These are phyloP conservation scores for Iberis pinnata DNA, from an alignment of 345 rosid genomes.

Conservation along the genomic window DNA sequence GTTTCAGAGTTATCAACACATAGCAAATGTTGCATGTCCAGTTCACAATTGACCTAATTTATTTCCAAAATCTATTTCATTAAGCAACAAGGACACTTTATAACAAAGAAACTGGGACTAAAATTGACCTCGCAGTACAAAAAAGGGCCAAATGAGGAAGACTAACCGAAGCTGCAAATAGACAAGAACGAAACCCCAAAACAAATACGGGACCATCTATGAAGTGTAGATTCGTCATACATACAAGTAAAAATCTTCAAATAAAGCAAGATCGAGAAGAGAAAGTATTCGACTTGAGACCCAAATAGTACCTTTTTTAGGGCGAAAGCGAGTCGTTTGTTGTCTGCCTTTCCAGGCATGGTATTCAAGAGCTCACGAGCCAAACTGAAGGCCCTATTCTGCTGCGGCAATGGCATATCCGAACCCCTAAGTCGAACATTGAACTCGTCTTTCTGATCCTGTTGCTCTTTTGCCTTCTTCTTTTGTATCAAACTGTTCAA, in stretches of 20 bases:
- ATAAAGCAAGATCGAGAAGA: slow-evolving; percentile 12
- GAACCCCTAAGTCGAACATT: slow-evolving; percentile 76
- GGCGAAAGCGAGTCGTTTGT: slow-evolving; percentile 83
- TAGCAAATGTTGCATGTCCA: not conserved
- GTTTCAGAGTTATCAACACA: too few relatives aligned
- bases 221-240: slow-evolving; percentile 6
- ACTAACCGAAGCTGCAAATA: not conserved
- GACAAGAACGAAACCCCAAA: slow-evolving; percentile 1
- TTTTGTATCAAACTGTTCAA: slow-evolving; percentile 81
- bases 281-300: slow-evolving; percentile 1
- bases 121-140: not conserved
- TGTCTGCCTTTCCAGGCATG: slow-evolving; percentile 71
- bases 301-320: slow-evolving; percentile 62
- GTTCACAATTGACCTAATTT: not conserved
- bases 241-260: slow-evolving; percentile 8
- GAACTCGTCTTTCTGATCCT: slow-evolving; percentile 44
- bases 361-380: slow-evolving; percentile 78
- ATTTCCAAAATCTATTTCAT: not conserved
- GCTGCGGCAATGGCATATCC: slow-evolving; percentile 71
- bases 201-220: not conserved
- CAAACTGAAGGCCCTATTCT: slow-evolving; percentile 61
- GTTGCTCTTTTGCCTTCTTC: slow-evolving; percentile 55
- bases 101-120: not conserved
- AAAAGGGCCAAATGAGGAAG: too few relatives aligned
- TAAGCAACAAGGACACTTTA: slow-evolving; percentile 8